These are phyloP conservation scores for Forsythia viridissima DNA, from an alignment of 257 asterid species.

Conservation along the genomic window DNA sequence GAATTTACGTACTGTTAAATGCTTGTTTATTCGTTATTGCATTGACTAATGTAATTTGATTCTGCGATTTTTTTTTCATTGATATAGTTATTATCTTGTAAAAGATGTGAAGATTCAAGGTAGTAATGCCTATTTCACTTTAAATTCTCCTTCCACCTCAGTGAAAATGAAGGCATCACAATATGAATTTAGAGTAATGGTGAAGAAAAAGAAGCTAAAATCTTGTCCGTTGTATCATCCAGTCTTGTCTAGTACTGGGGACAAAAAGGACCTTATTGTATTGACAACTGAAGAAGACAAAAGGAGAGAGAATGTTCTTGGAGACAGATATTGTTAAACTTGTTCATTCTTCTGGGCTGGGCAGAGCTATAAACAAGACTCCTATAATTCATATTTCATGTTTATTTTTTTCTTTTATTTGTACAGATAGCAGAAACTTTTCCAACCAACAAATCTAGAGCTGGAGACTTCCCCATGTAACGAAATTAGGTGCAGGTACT, in stretches of 20 bases:
- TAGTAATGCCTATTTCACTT: neutral
- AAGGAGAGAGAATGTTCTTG: neutral
- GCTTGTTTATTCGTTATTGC: neutral
- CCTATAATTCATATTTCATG: neutral
- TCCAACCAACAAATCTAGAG: neutral
- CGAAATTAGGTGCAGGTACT: conserved; percentile 15
- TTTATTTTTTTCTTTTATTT: no score
- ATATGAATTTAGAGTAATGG: no score
- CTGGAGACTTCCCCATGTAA: neutral
- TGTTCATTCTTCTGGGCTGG: neutral
- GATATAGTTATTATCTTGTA: neutral
- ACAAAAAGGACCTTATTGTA: neutral
- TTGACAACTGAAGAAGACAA: neutral
- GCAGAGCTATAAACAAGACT: neutral
- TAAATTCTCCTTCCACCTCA: neutral
- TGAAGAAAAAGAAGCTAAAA: neutral
- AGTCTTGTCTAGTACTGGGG: neutral
- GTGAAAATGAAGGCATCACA: neutral
- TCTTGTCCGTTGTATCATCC: neutral
- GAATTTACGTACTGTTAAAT: neutral
- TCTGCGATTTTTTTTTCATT: neutral
- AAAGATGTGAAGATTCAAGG: conserved; percentile 9
- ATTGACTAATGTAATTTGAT: neutral
- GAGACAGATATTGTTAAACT: neutral
- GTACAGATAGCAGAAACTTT: neutral